Evolutionary conservation across 345 rosid species (phyloP), one percentile per base, ranked within the genome.

Genomic region (Citrus cavaleriei): DNA sequence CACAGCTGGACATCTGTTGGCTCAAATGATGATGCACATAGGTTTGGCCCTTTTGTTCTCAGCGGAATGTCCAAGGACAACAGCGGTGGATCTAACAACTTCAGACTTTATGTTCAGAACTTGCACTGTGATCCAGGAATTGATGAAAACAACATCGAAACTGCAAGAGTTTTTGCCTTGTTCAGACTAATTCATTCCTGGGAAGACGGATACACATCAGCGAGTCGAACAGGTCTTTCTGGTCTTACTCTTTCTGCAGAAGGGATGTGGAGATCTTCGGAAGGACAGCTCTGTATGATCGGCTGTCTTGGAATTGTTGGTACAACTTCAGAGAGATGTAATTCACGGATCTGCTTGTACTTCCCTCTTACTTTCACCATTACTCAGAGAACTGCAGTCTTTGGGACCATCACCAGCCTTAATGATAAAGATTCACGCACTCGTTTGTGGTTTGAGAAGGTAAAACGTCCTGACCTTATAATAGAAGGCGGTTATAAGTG

Each of bases 221-320:
- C 25, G 40, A 7, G 30, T 30, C 55, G 62, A 69, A 24, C 72
- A 13, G n/a, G 57, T 42, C 22, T 69, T 55, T 69, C 58, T 40
- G 34, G 72, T 32, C 25, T 42, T 54, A 40, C 72, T n/a, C 57
- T 81, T 32, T 42, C 68, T 58, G 80, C 77, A 8, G 80, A 80
- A 63, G 86, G 84, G 28, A 63, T 59, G 8, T 80, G 81, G 79
- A 70, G 68, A 55, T 60, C 78, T 60, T 68, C 80, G 6, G 54
- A 59, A 2, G 80, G 82, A 42, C 70, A 78, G 27, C 83, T 84
- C 64, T 79, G 76, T 70, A 81, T 79, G 81, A n/a, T 78, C 6
- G 81, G 73, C 2, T 81, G 78, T 62, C 38, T 68, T 21, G 42
- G 63, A 54, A 18, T 49, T 25, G 68, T 7, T 27, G 58, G 35